Conservation (phyloP, 805 yeast species). For the Nakazawaea molendinolei region DNA sequence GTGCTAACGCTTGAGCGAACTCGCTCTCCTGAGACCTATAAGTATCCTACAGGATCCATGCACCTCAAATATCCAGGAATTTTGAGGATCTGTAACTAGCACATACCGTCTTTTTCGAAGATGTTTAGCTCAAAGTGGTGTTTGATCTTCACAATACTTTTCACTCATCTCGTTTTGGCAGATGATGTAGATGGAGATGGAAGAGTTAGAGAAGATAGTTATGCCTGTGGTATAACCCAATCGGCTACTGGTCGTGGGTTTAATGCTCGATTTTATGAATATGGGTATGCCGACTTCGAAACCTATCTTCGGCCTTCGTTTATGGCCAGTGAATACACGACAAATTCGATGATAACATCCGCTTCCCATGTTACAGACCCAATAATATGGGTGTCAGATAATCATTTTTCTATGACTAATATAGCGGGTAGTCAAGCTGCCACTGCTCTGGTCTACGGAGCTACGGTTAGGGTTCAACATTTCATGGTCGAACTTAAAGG, state of each 20-base stretch:
- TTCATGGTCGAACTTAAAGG: constrained; percentile 18
- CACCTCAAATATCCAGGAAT: too few species aligned
- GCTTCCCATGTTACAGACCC: neutral
- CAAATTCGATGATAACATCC: neutral
- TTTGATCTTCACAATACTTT: too few species aligned
- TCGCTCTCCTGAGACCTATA: too few species aligned
- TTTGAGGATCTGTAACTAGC: too few species aligned
- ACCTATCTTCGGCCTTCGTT: neutral
- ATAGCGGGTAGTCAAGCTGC: too few species aligned
- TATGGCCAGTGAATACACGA: constrained; percentile 2
- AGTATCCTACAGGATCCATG: too few species aligned
- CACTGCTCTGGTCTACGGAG: neutral
- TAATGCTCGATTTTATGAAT: neutral
- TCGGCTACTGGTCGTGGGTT: constrained; percentile 1
- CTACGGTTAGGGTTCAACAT: neutral
- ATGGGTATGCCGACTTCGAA: neutral
- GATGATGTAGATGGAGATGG: constrained; percentile 3
- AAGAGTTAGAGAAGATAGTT: neutral
- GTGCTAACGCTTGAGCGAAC: too few species aligned
- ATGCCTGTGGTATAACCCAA: neutral
- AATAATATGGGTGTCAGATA: neutral
- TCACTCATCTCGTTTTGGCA: neutral
- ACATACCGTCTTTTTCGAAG: too few species aligned
- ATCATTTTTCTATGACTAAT: neutral
- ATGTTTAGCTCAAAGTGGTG: too few species aligned